These are phyloP conservation scores for Rosa rugosa DNA, from an alignment of 306 rosid genomes.

Conservation along the genomic window DNA sequence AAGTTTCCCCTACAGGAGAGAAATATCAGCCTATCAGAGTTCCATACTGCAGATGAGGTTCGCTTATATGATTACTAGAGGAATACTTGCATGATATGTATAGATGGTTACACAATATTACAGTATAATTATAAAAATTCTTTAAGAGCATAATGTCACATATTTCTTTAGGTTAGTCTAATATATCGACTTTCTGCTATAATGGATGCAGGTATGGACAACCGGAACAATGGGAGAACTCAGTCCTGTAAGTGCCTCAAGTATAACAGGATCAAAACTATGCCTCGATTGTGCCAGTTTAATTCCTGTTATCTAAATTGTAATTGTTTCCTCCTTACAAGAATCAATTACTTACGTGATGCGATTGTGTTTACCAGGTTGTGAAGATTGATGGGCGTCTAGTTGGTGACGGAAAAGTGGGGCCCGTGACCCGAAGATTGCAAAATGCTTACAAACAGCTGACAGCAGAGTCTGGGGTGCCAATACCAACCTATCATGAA, in stretches of 20 bases:
- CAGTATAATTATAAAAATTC: neutral
- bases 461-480: slow-evolving; percentile 66
- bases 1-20: slow-evolving; percentile 66
- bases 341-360: neutral
- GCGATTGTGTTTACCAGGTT: slow-evolving; percentile 48
- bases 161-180: neutral
- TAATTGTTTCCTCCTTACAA: neutral
- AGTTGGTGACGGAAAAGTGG: slow-evolving; percentile 76
- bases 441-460: slow-evolving; percentile 67
- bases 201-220: slow-evolving; percentile 70
- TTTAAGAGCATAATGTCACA: neutral
- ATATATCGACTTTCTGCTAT: neutral
- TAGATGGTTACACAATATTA: neutral
- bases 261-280: neutral
- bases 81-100: neutral
- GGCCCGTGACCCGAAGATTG: slow-evolving; percentile 62
- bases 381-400: slow-evolving; percentile 87
- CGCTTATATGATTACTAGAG: neutral
- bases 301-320: neutral
- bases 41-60: slow-evolving; percentile 90
- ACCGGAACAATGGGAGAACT: slow-evolving; percentile 93
- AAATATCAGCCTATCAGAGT: slow-evolving; percentile 76
- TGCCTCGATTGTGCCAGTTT: neutral
- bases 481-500: slow-evolving; percentile 19
- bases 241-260: slow-evolving; percentile 61